These are phyloP conservation scores for Aspergillus sp. DNA, from an alignment of 2,329 filamentous ascomycete genomes.

Conservation along the genomic window DNA sequence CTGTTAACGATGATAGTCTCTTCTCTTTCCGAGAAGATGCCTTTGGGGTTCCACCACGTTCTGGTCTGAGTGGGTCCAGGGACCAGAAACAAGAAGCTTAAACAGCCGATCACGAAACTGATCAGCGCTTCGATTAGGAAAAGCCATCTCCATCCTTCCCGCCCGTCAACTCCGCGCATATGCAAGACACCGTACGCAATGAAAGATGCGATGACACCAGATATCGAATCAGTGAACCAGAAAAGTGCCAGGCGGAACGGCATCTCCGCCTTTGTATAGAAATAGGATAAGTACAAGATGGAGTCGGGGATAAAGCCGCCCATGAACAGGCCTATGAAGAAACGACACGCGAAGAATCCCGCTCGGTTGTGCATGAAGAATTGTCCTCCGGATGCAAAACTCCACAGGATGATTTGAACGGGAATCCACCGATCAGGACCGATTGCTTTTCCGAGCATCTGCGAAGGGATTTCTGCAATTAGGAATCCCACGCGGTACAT, in stretches of 20 bases:
- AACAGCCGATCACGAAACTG: constrained; percentile 46
- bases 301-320: constrained; percentile 55
- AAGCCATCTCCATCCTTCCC: constrained; percentile 48
- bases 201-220: constrained; percentile 37
- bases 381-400: constrained; percentile 27
- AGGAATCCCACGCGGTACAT: constrained; percentile 34
- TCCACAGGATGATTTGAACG: constrained; percentile 33
- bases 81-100: constrained; percentile 47
- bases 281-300: constrained; percentile 41
- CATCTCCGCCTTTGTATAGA: constrained; percentile 39
- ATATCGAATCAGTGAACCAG: constrained; percentile 39
- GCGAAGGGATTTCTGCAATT: constrained; percentile 34
- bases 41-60: constrained; percentile 59
- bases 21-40: constrained; percentile 64
- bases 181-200: constrained; percentile 41
- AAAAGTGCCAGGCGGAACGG: constrained; percentile 41
- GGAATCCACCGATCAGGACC: constrained; percentile 35
- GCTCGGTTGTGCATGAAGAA: constrained; percentile 32
- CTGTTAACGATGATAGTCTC: constrained; percentile 52
- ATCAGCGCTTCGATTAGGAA: constrained; percentile 49
- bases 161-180: constrained; percentile 44
- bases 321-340: constrained; percentile 51
- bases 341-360: constrained; percentile 47
- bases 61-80: constrained; percentile 48
- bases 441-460: constrained; percentile 33